A percentile compares a stretch with the other conserved stretches of the same genome.
Evolutionary conservation across 2,329 filamentous ascomycete species (phyloP).

Genomic region (Helotiales sp.): DNA sequence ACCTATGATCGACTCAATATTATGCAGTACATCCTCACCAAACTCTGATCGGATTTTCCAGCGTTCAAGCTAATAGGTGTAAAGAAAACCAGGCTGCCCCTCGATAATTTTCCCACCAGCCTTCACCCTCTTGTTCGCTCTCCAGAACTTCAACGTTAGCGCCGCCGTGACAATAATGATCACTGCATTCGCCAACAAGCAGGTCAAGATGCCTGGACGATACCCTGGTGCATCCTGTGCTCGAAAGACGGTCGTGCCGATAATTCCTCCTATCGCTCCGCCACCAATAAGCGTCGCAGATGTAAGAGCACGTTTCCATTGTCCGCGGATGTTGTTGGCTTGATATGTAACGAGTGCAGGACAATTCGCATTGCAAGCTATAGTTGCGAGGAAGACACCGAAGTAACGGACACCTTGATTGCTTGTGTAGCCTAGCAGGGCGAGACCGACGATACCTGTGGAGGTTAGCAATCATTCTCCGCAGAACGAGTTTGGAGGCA

Average conservation of each 20-base stretch:
- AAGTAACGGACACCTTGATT: conserved; percentile 51
- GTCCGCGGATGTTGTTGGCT: conserved; percentile 77
- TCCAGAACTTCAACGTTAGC: conserved; percentile 32
- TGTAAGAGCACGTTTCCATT: conserved; percentile 84
- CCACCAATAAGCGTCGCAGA: conserved; percentile 74
- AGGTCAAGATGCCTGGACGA: conserved; percentile 29
- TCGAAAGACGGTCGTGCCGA: conserved; percentile 71
- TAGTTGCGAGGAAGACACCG: conserved; percentile 52
- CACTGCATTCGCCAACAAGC: conserved; percentile 22
- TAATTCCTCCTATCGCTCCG: conserved; percentile 77
- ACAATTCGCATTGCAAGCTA: conserved; percentile 67
- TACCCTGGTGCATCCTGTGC: conserved; percentile 53
- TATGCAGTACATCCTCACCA: not conserved
- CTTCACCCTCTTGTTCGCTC: conserved; percentile 35
- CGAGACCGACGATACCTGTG: conserved; percentile 36
- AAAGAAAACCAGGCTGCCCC: conserved; percentile 35
- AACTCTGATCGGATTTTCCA: not conserved
- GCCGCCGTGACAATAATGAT: conserved; percentile 28
- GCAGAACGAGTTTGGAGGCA: not conserved
- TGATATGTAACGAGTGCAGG: conserved; percentile 76
- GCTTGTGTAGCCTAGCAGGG: conserved; percentile 49
- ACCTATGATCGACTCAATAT: not conserved
- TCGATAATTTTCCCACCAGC: conserved; percentile 37
- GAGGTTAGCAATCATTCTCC: not conserved
- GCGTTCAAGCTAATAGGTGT: conserved; percentile 20